Percentiles rank a stretch among this genome's conserved stretches.
Conservation (phyloP, 495 filamentous ascomycete genomes). For the Tuber brumale region DNA sequence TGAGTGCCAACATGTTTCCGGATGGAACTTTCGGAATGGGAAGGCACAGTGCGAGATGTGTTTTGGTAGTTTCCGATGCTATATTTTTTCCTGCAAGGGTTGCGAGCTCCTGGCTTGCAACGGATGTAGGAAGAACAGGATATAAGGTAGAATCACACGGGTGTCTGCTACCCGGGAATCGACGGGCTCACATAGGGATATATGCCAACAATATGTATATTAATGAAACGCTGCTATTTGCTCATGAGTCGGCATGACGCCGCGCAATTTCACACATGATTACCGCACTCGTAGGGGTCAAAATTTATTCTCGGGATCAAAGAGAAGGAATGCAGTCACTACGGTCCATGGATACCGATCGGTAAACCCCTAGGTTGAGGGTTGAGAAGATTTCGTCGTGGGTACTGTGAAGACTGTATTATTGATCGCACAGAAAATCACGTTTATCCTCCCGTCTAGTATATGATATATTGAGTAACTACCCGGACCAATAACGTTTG, state of each 20-base stretch:
- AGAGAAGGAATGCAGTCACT: background rate
- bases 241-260: background rate
- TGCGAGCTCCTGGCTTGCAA: conserved; percentile 31
- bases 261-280: background rate
- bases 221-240: background rate
- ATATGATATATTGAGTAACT: background rate
- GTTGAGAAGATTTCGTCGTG: background rate
- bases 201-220: background rate
- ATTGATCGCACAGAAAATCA: background rate
- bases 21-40: conserved; percentile 13
- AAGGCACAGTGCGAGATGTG: conserved; percentile 31
- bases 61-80: background rate
- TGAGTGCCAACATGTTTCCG: conserved; percentile 25
- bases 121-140: conserved; percentile 34
- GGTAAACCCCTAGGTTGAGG: background rate
- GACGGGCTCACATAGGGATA: background rate
- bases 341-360: background rate
- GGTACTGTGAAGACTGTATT: background rate
- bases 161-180: background rate
- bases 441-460: background rate
- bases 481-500: background rate
- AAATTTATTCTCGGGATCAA: background rate
- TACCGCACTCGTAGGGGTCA: background rate
- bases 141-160: conserved; percentile 5
- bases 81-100: conserved; percentile 24